Base-by-base conservation (phyloP, 148 eudicot species). In the Rhododendron ovatum region DNA sequence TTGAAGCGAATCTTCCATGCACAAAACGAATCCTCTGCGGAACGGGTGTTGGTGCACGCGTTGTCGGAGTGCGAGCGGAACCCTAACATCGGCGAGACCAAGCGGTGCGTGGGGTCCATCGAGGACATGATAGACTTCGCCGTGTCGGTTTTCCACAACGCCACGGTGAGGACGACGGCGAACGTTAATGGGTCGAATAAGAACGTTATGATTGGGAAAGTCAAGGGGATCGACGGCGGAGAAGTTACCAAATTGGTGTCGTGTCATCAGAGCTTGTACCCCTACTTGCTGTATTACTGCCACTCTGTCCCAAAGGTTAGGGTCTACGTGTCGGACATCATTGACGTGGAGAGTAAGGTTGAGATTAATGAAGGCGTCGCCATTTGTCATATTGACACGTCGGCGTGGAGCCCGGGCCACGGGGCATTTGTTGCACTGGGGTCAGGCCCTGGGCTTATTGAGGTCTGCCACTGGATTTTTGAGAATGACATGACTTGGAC, bases 61-160 rank as follows among this genome's bases (percentile, higher is more conserved):
- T 71, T 95, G 37, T 86, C 87, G 0, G 98, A 97, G 88, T 97
- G 99, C 63, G 93, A 96, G 89, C 90, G 98, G 43, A 84, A 87
- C 1, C 91, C 98, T 0, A 95, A 95, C 90, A 88, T 48, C 0
- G 93, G 91, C 6, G 99, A 97, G 93, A 92, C 96, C n/a, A 97
- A 97, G 87, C 86, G 76, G 20, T 97, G 99, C 33, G 96, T 94
- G 4, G 92, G 91, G 12, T 95, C 99, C 0, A 81, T 90, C 0
- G 99, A 97, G 87, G 99, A 95, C 90, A 95, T 95, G 98, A 89
- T 97, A 69, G 98, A 97, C 84, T 97, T 97, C 11, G 91, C 96
- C 0, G 86, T 87, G 1, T 89, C 95, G 3, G 90, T 95, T 0
- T 85, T 97, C 2, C 84, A 86, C 82, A 86, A 93, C 61, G 90